These are phyloP conservation scores for Crithidia sp. DNA, from an alignment of 208 protist species.

Conservation along the genomic window DNA sequence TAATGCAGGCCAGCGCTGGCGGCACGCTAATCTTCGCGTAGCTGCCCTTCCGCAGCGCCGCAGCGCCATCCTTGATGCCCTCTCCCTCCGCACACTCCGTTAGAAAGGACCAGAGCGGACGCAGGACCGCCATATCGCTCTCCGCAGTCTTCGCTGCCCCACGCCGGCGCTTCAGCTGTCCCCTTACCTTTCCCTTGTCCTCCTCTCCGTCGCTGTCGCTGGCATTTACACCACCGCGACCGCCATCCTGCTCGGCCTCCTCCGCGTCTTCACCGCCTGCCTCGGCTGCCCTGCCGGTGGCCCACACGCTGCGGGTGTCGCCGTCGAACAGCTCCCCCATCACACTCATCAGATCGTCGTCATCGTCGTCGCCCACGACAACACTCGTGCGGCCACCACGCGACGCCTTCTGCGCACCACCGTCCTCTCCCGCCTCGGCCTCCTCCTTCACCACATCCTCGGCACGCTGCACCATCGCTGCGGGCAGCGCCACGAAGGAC, in stretches of 20 bases:
- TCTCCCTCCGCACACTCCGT: conserved; percentile 64
- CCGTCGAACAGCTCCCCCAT: conserved; percentile 36
- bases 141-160: neutral
- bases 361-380: conserved; percentile 7
- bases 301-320: conserved; percentile 27
- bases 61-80: conserved; percentile 34
- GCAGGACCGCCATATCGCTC: conserved; percentile 53
- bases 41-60: conserved; percentile 38
- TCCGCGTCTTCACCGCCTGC: conserved; percentile 1
- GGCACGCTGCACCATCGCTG: conserved; percentile 38
- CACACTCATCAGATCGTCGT: conserved; percentile 7
- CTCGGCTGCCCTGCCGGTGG: conserved; percentile 1
- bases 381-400: too few species aligned
- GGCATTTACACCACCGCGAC: conserved; percentile 9
- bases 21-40: conserved; percentile 62
- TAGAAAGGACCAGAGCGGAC: conserved; percentile 77
- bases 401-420: neutral
- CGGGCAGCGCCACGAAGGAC: conserved; percentile 91
- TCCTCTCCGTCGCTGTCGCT: neutral
- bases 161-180: neutral
- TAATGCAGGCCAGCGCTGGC: conserved; percentile 53
- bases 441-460: conserved; percentile 26
- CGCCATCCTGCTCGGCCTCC: neutral
- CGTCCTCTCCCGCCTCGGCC: neutral
- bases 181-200: neutral